Evolutionary conservation across 805 yeast genomes (phyloP).

Genomic region (Pichia sporocuriosa): DNA sequence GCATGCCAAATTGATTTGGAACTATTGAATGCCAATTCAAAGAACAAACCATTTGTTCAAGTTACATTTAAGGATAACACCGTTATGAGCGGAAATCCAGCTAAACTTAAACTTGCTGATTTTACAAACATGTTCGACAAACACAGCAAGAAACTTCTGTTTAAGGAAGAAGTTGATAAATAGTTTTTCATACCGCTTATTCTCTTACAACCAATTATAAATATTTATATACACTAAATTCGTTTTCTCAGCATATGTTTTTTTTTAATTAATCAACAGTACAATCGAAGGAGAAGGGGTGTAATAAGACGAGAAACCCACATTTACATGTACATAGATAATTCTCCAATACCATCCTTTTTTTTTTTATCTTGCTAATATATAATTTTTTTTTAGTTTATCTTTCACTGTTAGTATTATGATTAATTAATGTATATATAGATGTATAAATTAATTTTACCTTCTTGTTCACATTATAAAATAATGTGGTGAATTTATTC

Average conservation of each 20-base stretch:
- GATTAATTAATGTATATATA: too few relatives aligned
- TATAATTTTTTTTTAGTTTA: too few relatives aligned
- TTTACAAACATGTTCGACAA: slow-evolving; percentile 63
- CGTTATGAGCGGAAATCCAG: slow-evolving; percentile 61
- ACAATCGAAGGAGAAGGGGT: too few relatives aligned
- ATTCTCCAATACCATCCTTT: neutral
- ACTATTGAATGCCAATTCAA: slow-evolving; percentile 43
- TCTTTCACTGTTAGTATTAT: too few relatives aligned
- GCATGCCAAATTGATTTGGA: slow-evolving; percentile 58
- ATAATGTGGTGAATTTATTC: too few relatives aligned
- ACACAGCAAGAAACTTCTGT: slow-evolving; percentile 71
- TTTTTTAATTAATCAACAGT: too few relatives aligned
- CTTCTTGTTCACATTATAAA: too few relatives aligned
- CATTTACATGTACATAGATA: neutral
- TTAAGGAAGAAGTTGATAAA: slow-evolving; percentile 58
- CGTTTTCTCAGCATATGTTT: too few relatives aligned
- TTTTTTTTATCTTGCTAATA: too few relatives aligned
- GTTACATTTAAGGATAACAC: slow-evolving; percentile 81
- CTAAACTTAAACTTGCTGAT: slow-evolving; percentile 47
- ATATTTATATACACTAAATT: neutral
- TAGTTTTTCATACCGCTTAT: slow-evolving; percentile 5
- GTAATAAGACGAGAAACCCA: too few relatives aligned
- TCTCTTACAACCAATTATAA: neutral
- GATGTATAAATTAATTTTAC: too few relatives aligned
- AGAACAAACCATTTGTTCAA: slow-evolving; percentile 51